Evolutionary conservation across 2,329 filamentous ascomycete genomes (phyloP), one percentile per base, ranked within the genome.

Genomic region (Aspergillus awamori): DNA sequence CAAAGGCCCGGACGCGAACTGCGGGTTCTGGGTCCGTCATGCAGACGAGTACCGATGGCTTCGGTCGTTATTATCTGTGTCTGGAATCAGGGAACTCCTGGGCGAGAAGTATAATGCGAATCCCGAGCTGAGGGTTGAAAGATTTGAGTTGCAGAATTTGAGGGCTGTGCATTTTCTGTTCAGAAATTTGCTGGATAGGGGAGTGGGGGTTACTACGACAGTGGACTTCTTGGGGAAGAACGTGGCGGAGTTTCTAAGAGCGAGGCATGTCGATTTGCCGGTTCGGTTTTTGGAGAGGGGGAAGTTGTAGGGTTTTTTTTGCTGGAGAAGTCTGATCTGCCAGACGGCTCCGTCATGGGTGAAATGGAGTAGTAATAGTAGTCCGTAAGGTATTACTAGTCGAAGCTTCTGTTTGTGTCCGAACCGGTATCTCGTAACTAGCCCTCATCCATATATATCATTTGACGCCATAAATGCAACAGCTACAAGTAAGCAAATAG

Each of bases 131-230:
- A 5, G 55, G 10, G 74, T 83, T 15, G 80, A 82, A 48, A 70
- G 81, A 1, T 80, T 81, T 41, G 81, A 83, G 70, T 72, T 83
- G 22, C 76, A 79, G 10, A 75, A 79, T 57, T 68, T 80, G 49
- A 65, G 67, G 20, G 76, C 63, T 0, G 76, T 79, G 59, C 74
- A 77, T 65, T 77, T 78, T 62, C 59, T 77, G 56, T 74, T 77
- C 58, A 60, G 73, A 4, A 75, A 76, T 63, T 53, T 75, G 55
- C 56, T 78, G 49, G 74, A 76, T 61, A 64, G 74, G 2, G 75
- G 76, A 1, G 74, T 75, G 1, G 70, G 67, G 2, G 66, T 67
- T 20, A 77, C 73, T 5, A 67, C 67, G 2, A 72, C 66, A 3
- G 72, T 76, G 53, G 74, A 77, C 53, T 76, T 76, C 49, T 58